phyloP scores from a whole-genome alignment of 352 stramenopile genomes.

The Pythium plurisporium region DNA sequence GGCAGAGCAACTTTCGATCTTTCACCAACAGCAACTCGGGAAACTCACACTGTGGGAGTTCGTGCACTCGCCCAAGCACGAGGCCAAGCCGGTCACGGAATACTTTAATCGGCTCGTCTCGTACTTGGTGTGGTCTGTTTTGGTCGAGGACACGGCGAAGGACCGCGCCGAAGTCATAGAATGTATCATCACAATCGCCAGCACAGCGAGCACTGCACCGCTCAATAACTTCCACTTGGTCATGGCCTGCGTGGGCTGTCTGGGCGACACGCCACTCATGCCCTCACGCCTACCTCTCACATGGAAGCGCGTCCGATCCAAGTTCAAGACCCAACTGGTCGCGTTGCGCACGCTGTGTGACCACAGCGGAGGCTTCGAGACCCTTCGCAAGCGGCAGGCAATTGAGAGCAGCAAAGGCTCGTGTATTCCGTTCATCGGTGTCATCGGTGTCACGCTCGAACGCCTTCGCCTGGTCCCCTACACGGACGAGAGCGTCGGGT shows the following conservation, averaged over 20 bases:
- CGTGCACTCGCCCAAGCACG: conserved; percentile 38
- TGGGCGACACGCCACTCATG: conserved; percentile 71
- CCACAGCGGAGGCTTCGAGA: conserved; percentile 68
- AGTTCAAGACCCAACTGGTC: conserved; percentile 61
- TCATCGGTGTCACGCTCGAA: conserved; percentile 67
- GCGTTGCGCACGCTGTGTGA: conserved; percentile 62
- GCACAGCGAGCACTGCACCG: conserved; percentile 31
- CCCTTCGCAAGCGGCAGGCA: conserved; percentile 52
- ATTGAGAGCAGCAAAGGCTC: conserved; percentile 30
- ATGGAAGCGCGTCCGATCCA: conserved; percentile 66
- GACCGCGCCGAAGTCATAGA: conserved; percentile 70
- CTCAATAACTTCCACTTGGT: conserved; percentile 78
- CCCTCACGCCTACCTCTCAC: conserved; percentile 54
- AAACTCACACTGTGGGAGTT: conserved; percentile 54
- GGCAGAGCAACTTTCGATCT: conserved; percentile 61
- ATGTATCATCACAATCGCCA: conserved; percentile 60
- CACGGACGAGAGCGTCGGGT: background rate
- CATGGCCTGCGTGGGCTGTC: conserved; percentile 70
- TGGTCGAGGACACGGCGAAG: conserved; percentile 62
- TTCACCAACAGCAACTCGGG: conserved; percentile 53
- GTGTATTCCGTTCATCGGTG: conserved; percentile 71
- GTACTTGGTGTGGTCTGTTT: conserved; percentile 73
- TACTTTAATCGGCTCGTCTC: conserved; percentile 61
- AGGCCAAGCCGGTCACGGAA: conserved; percentile 47
- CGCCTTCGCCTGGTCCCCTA: conserved; percentile 31